phyloP scores from a whole-genome alignment of 331 rosid species.

The Quercus tomentella region DNA sequence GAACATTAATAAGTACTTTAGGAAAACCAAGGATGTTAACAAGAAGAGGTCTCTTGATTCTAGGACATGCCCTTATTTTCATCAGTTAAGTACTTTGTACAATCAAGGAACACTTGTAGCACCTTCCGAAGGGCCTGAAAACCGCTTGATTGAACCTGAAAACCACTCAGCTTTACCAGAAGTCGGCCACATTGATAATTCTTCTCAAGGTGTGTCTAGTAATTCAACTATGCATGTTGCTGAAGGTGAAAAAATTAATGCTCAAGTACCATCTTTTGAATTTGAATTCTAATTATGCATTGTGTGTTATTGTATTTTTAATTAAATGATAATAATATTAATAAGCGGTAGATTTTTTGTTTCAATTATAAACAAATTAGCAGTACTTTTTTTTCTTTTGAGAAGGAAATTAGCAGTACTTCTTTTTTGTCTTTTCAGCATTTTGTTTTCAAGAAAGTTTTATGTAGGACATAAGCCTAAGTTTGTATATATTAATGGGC shows the following conservation, averaged over 20 bases:
- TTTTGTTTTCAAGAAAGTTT: no score
- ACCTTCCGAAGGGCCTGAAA: conserved; percentile 27
- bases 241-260: conserved; percentile 43
- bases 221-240: conserved; percentile 21
- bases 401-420: no score
- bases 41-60: conserved; percentile 82
- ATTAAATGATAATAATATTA: not conserved
- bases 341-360: not conserved
- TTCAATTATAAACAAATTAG: no score
- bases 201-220: conserved; percentile 34
- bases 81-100: conserved; percentile 51
- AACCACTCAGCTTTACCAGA: not conserved
- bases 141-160: not conserved
- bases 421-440: no score
- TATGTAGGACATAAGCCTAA: not conserved
- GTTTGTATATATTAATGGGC: not conserved
- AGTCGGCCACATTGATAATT: not conserved
- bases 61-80: conserved; percentile 90
- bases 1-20: conserved; percentile 90
- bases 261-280: conserved; percentile 47
- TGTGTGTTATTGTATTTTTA: conserved; percentile 25
- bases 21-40: conserved; percentile 74
- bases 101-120: conserved; percentile 50
- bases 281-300: conserved; percentile 49
- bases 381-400: no score